Conservation (phyloP, 306 rosid genomes). For the Styphnolobium japonicum region DNA sequence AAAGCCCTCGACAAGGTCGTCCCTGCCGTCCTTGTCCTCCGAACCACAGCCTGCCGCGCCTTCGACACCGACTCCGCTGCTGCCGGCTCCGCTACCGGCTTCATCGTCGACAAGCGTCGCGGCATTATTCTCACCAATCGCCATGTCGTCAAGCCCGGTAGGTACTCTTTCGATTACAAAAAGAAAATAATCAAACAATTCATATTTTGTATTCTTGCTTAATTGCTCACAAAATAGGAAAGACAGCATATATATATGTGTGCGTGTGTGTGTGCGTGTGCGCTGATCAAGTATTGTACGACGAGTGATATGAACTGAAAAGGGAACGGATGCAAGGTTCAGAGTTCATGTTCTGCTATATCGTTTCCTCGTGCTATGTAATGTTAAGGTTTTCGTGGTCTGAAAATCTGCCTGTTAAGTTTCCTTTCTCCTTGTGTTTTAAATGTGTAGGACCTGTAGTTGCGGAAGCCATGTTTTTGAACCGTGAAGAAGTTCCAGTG, state of each 20-base stretch:
- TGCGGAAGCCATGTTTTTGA: conserved; percentile 91
- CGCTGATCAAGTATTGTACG: too few species aligned
- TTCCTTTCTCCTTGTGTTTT: conserved; percentile 10
- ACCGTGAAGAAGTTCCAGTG: conserved; percentile 94
- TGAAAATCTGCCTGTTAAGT: not conserved
- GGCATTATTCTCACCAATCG: conserved; percentile 97
- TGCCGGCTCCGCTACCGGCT: conserved; percentile 87
- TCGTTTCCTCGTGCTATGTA: too few species aligned
- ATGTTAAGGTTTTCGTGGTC: conserved; percentile 11
- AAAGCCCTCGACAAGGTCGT: conserved; percentile 77
- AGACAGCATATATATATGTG: too few species aligned
- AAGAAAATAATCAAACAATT: not conserved
- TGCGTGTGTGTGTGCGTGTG: too few species aligned
- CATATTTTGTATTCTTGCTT: not conserved
- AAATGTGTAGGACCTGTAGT: conserved; percentile 86
- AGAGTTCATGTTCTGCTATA: not conserved
- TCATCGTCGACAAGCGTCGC: conserved; percentile 86
- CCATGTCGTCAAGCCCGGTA: conserved; percentile 95
- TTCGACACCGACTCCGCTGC: conserved; percentile 94
- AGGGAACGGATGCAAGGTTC: too few species aligned
- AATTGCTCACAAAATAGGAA: not conserved
- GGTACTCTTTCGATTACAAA: not conserved
- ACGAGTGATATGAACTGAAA: too few species aligned
- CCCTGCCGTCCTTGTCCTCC: conserved; percentile 85
- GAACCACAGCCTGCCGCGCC: conserved; percentile 81